Percentiles rank a stretch among this genome's conserved stretches.
Evolutionary conservation across 768 basidiomycete species (phyloP).

Genomic region (Scleroderma citrinum): DNA sequence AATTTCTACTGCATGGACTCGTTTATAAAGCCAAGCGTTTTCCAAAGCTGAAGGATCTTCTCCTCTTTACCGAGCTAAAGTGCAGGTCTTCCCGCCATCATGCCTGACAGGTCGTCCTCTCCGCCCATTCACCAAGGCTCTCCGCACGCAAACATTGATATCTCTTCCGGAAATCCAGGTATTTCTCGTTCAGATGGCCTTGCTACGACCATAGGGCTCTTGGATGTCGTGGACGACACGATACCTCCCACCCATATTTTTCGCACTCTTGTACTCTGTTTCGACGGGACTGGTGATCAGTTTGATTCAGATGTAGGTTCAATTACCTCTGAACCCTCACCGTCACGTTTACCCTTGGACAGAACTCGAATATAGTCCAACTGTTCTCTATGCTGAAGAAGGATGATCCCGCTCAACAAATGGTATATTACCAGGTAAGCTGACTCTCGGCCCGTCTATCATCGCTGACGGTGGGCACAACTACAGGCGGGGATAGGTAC

Average conservation of each 20-base stretch:
- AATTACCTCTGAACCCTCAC: neutral
- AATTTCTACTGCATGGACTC: too few relatives aligned
- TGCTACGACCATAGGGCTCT: neutral
- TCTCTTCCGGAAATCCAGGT: neutral
- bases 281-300: constrained; percentile 57
- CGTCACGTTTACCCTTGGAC: constrained; percentile 1
- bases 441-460: neutral
- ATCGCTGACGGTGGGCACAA: neutral
- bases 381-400: constrained; percentile 68
- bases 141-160: neutral
- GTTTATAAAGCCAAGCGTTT: neutral
- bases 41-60: neutral
- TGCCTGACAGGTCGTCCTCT: neutral
- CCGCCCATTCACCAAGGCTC: neutral
- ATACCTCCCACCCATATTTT: constrained; percentile 39
- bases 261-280: constrained; percentile 63
- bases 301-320: constrained; percentile 56
- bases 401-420: constrained; percentile 51
- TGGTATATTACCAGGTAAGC: constrained; percentile 70
- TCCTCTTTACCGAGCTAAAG: neutral
- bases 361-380: constrained; percentile 73
- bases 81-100: neutral
- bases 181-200: neutral
- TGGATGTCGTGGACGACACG: constrained; percentile 21
- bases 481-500: constrained; percentile 67